phyloP scores from a whole-genome alignment of 768 basidiomycete genomes.

The Dendrothele bispora region DNA sequence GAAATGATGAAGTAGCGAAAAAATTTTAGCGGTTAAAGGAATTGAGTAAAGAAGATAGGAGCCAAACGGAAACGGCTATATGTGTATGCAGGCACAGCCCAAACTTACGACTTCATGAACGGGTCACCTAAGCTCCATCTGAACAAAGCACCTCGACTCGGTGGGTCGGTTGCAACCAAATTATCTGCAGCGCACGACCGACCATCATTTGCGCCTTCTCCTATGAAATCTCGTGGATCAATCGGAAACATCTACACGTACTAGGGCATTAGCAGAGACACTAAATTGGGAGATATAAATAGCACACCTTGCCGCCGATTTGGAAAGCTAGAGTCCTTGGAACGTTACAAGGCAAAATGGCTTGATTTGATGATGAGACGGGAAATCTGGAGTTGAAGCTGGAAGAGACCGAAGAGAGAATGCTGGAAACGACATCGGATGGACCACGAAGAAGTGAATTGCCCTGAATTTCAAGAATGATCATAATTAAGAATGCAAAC shows the following conservation, averaged over 20 bases:
- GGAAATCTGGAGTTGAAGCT: constrained; percentile 34
- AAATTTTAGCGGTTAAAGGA: no score
- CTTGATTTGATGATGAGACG: constrained; percentile 16
- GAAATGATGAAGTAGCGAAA: no score
- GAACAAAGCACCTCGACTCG: constrained; percentile 49
- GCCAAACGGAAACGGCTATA: no score
- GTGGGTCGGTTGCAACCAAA: constrained; percentile 61
- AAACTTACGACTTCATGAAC: constrained; percentile 66
- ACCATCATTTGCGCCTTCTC: constrained; percentile 37
- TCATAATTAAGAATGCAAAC: not conserved
- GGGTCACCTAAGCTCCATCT: constrained; percentile 76
- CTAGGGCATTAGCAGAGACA: not conserved
- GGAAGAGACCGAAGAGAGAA: constrained; percentile 38
- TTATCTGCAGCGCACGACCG: constrained; percentile 53
- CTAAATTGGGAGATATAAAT: not conserved
- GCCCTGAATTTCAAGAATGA: constrained; percentile 45
- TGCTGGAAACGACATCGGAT: constrained; percentile 54
- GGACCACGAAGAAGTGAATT: constrained; percentile 75
- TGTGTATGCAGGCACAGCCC: no score
- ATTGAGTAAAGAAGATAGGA: no score
- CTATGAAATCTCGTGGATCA: constrained; percentile 70
- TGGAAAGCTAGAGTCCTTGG: constrained; percentile 60
- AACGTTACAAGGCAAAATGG: constrained; percentile 47
- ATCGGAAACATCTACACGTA: constrained; percentile 53
- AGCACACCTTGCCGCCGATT: constrained; percentile 60